These are phyloP conservation scores for Citrullus colocynthis DNA, from an alignment of 306 rosid genomes.

Conservation along the genomic window DNA sequence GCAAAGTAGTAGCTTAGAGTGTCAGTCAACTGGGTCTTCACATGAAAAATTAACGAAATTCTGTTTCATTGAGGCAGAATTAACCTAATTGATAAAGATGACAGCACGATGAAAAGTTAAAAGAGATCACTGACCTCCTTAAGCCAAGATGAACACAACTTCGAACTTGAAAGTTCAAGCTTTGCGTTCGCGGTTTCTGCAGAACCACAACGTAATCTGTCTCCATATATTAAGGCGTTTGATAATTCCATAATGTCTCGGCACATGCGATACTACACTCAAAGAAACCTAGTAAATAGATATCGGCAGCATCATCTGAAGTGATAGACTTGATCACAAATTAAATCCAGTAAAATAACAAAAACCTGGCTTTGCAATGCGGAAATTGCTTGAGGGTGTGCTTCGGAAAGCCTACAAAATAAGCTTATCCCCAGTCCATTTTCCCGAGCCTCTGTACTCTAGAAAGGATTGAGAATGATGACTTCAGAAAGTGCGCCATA, in stretches of 20 bases:
- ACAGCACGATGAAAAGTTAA: not conserved
- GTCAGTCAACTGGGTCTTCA: not conserved
- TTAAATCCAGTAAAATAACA: conserved; percentile 11
- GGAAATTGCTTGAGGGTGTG: conserved; percentile 85
- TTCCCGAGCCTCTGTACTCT: conserved; percentile 90
- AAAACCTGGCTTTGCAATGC: conserved; percentile 81
- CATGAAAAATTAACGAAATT: not conserved
- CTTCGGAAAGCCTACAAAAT: conserved; percentile 91
- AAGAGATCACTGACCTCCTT: conserved; percentile 36
- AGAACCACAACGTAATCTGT: conserved; percentile 84
- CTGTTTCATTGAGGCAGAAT: not conserved
- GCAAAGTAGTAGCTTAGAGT: not conserved
- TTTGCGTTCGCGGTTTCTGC: conserved; percentile 57
- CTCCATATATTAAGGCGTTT: conserved; percentile 85
- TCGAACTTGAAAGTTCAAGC: conserved; percentile 40
- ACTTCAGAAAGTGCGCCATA: not conserved
- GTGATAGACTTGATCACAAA: not conserved
- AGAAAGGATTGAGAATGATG: conserved; percentile 9
- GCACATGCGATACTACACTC: conserved; percentile 83
- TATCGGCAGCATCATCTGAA: conserved; percentile 9
- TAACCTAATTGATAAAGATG: not conserved
- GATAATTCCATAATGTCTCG: conserved; percentile 83
- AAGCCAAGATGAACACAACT: conserved; percentile 50
- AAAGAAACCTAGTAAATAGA: conserved; percentile 20
- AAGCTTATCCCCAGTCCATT: conserved; percentile 88